Percentiles rank a stretch among this genome's conserved stretches.
phyloP scores from a whole-genome alignment of 2,329 filamentous ascomycete species.

The Xylariaceae sp. region DNA sequence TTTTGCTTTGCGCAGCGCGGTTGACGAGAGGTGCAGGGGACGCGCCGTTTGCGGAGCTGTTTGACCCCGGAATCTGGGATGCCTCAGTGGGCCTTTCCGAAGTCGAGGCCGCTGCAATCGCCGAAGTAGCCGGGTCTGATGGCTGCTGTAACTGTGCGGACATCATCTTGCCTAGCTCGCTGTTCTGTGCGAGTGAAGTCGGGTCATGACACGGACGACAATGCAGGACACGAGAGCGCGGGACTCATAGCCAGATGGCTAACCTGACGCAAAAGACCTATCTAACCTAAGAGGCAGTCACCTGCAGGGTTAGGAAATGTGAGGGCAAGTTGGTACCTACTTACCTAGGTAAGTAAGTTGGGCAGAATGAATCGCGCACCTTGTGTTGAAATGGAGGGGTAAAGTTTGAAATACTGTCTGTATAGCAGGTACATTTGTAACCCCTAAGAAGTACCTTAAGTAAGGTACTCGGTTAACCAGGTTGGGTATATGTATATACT shows the following conservation, averaged over 20 bases:
- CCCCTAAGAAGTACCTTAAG: no score
- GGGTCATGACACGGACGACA: constrained; percentile 9
- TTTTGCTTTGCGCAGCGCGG: constrained; percentile 37
- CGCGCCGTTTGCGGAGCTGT: constrained; percentile 3
- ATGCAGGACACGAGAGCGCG: neutral
- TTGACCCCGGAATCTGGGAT: neutral
- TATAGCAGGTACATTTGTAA: no score
- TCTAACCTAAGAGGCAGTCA: no score
- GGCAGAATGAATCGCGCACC: no score
- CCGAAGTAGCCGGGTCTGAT: constrained; percentile 4
- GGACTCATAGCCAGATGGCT: neutral
- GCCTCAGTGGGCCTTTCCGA: neutral
- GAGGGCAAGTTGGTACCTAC: no score
- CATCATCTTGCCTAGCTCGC: constrained; percentile 16
- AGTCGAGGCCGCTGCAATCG: neutral
- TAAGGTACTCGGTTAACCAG: no score
- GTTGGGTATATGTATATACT: no score
- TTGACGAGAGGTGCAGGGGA: constrained; percentile 30
- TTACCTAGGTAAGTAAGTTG: no score
- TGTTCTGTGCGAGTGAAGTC: neutral
- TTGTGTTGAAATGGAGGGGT: no score
- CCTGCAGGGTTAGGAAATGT: no score
- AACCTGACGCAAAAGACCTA: no score
- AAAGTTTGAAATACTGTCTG: no score
- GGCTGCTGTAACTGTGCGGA: constrained; percentile 18